Evolutionary conservation across 192 early-diverging fungal genomes (phyloP).

Genomic region (Coemansia sp.): DNA sequence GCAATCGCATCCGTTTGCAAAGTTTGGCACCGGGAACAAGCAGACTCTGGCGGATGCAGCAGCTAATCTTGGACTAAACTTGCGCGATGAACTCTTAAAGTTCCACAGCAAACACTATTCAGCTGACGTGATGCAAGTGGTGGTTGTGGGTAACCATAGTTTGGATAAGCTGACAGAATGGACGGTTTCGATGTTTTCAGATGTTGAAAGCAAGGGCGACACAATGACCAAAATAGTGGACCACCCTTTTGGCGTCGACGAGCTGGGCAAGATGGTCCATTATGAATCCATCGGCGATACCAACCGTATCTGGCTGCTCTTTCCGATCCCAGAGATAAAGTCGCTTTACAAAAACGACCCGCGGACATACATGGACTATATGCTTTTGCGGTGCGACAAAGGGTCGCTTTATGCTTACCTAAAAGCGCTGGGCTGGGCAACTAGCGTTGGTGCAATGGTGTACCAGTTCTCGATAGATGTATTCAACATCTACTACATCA

Average conservation of each 20-base stretch:
- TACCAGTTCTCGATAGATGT: too few species aligned
- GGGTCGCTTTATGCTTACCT: neutral
- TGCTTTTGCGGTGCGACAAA: too few species aligned
- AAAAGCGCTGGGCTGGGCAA: too few species aligned
- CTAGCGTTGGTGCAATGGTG: too few species aligned
- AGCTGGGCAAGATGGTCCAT: neutral
- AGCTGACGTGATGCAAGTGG: constrained; percentile 89
- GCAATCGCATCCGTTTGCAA: constrained; percentile 69
- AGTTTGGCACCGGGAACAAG: constrained; percentile 82
- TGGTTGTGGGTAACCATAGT: constrained; percentile 77
- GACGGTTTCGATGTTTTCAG: constrained; percentile 75
- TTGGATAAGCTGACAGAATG: constrained; percentile 65
- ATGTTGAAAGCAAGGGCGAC: constrained; percentile 67
- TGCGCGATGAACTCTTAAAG: constrained; percentile 71
- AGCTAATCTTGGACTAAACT: constrained; percentile 54
- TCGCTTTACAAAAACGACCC: too few species aligned
- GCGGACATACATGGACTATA: too few species aligned
- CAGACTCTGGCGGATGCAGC: constrained; percentile 64
- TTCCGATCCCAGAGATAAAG: neutral
- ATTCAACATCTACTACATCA: constrained; percentile 15
- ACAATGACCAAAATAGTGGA: constrained; percentile 1
- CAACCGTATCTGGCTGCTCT: neutral
- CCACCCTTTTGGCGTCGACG: neutral
- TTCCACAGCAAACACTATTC: constrained; percentile 86
- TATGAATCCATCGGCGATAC: neutral